Evolutionary conservation across 2,329 filamentous ascomycete species (phyloP), one percentile per base, ranked within the genome.

Genomic region (Colletotrichum siamense): DNA sequence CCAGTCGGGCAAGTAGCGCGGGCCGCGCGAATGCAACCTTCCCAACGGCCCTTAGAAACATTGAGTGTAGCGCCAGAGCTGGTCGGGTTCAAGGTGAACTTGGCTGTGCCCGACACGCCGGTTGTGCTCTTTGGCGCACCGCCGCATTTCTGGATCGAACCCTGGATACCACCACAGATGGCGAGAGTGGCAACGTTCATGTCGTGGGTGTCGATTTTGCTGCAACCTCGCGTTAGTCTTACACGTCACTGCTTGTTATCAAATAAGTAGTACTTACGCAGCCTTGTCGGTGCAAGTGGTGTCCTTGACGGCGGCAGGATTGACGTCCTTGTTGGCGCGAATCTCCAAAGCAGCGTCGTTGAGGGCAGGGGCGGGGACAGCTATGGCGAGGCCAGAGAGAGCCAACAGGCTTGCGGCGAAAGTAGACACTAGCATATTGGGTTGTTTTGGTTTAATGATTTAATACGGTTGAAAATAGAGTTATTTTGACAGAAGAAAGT

Each of bases 1-100:
- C 88, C 88, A 7, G 85, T 87, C 18, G 88, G 88, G 80, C 89
- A 90, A 39, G 86, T 85, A 73, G 87, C 86, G 69, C 87, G 81
- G 68, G 89, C 90, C 13, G 90, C 89, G 36, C 88, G 85, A 66
- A 91, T 85, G 79, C 90, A 91, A 62, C 85, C 84, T 80, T 91
- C 87, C 89, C 89, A 90, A 26, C 86, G 83, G n/a, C 85, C 86
- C 82, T 90, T 91, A 52, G 85, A 86, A 73, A 91, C 85, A 81
- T 88, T 88, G 81, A 91, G 90, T 8, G 86, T 88, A 24, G 86
- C 85, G 6, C 87, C 89, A 1, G 79, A 70, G 4, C 82, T 82
- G 10, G 84, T 83, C 1, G 87, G 84, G 18, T 82, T 84, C 12
- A 91, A 83, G 4, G 81, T 84, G 81, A 91, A 91, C 73, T 85